A percentile compares a stretch with the other conserved stretches of the same genome.
These are phyloP conservation scores for Spencermartinsiella europaea DNA, from an alignment of 805 yeast species.

Conservation along the genomic window DNA sequence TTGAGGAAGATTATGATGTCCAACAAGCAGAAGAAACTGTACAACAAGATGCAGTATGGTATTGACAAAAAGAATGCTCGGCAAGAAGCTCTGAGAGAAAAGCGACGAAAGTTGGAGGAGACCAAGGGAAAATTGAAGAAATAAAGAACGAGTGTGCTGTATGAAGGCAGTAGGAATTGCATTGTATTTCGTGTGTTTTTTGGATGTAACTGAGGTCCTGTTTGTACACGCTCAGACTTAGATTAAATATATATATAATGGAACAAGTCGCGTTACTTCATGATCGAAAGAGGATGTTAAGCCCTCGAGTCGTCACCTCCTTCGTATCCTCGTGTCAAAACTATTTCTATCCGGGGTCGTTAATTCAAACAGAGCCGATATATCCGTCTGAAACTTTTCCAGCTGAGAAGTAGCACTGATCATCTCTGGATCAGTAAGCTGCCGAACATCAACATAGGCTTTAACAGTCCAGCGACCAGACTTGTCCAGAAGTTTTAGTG, in stretches of 20 bases:
- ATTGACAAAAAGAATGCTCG: constrained; percentile 76
- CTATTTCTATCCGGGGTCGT: constrained; percentile 70
- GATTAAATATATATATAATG: not conserved
- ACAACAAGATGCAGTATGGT: constrained; percentile 92
- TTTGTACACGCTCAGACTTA: no score
- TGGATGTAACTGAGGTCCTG: no score
- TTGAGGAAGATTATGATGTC: constrained; percentile 96
- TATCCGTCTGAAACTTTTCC: constrained; percentile 54
- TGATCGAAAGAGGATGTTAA: no score
- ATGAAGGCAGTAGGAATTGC: not conserved
- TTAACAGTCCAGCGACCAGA: constrained; percentile 40
- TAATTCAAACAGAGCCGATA: constrained; percentile 63
- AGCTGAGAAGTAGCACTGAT: constrained; percentile 62
- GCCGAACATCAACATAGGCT: constrained; percentile 64
- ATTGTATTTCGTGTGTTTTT: not conserved
- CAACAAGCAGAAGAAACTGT: constrained; percentile 88
- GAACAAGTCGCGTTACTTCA: not conserved
- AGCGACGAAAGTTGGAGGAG: constrained; percentile 43
- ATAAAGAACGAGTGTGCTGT: not conserved
- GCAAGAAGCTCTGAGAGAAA: constrained; percentile 65
- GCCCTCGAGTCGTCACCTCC: not conserved
- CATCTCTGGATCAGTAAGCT: constrained; percentile 68
- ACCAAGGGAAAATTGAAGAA: constrained; percentile 15
- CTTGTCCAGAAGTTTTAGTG: constrained; percentile 23
- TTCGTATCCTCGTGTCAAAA: constrained; percentile 68